A percentile compares a stretch with the other conserved stretches of the same genome.
phyloP scores from a whole-genome alignment of 179 eudicot species.

The Patellifolia procumbens region DNA sequence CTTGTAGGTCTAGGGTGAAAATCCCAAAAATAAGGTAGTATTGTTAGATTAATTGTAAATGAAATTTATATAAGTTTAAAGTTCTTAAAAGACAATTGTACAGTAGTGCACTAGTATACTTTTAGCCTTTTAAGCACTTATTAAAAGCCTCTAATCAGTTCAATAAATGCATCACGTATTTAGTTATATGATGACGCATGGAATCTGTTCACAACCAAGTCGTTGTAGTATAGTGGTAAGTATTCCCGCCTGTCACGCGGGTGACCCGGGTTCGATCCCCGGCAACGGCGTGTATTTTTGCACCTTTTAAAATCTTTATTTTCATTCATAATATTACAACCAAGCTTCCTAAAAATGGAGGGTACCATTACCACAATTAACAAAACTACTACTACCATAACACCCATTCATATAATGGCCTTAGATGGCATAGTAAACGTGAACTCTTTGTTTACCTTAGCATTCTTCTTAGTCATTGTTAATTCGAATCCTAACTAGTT shows the following conservation, averaged over 20 bases:
- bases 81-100: no score
- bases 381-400: background rate
- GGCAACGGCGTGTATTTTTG: conserved; percentile 58
- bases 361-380: background rate
- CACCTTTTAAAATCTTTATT: background rate
- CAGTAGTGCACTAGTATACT: no score
- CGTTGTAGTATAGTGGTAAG: conserved; percentile 99
- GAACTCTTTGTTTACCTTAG: conserved; percentile 34
- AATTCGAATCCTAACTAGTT: conserved; percentile 31
- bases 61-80: no score
- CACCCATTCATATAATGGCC: conserved; percentile 36
- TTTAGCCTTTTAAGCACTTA: no score
- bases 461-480: conserved; percentile 36
- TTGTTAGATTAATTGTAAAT: no score
- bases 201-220: conserved; percentile 5
- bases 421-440: conserved; percentile 37
- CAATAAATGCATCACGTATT: no score
- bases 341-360: conserved; percentile 8
- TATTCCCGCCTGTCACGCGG: conserved; percentile 99
- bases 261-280: conserved; percentile 99
- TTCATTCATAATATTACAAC: background rate
- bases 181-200: no score
- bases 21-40: no score
- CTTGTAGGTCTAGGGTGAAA: no score
- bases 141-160: no score